Evolutionary conservation across 2,329 filamentous ascomycete species (phyloP).

Genomic region (Stachybotrys echinatus): DNA sequence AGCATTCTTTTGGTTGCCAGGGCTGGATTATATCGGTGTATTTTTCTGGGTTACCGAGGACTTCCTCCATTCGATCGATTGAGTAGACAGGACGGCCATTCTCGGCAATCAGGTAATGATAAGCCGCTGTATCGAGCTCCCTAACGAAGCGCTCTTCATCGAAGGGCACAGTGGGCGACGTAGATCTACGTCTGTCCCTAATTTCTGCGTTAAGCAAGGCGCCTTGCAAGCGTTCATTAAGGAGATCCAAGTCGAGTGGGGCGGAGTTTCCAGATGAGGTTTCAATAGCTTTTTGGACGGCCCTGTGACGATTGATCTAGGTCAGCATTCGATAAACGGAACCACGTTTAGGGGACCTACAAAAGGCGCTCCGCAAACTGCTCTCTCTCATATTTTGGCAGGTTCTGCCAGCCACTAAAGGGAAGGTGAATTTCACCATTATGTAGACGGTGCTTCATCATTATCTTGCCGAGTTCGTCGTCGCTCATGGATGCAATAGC

Average conservation of each 20-base stretch:
- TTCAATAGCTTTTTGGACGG: too few relatives aligned
- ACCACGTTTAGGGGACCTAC: too few relatives aligned
- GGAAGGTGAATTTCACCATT: conserved; percentile 9
- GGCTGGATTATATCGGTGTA: conserved; percentile 19
- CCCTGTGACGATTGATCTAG: too few relatives aligned
- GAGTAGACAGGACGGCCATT: conserved; percentile 24
- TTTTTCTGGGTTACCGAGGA: conserved; percentile 13
- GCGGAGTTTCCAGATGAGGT: too few relatives aligned
- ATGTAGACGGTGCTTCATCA: conserved; percentile 8
- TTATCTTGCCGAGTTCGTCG: conserved; percentile 11
- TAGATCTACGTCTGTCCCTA: neutral
- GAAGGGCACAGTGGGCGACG: neutral
- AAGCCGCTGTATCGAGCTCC: conserved; percentile 12
- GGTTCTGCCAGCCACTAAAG: conserved; percentile 8
- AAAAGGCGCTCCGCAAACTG: conserved; percentile 10
- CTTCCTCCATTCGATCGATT: conserved; percentile 17
- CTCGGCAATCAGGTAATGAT: conserved; percentile 21
- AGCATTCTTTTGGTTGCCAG: too few relatives aligned
- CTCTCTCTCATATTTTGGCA: conserved; percentile 9
- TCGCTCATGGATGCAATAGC: conserved; percentile 12
- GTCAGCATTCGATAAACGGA: too few relatives aligned
- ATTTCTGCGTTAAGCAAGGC: neutral
- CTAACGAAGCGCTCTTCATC: neutral
- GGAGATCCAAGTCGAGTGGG: conserved; percentile 13
- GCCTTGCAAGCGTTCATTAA: conserved; percentile 10